Evolutionary conservation across 2,329 filamentous ascomycete genomes (phyloP), one percentile per base, ranked within the genome.

Genomic region (Ophiostoma sp.): DNA sequence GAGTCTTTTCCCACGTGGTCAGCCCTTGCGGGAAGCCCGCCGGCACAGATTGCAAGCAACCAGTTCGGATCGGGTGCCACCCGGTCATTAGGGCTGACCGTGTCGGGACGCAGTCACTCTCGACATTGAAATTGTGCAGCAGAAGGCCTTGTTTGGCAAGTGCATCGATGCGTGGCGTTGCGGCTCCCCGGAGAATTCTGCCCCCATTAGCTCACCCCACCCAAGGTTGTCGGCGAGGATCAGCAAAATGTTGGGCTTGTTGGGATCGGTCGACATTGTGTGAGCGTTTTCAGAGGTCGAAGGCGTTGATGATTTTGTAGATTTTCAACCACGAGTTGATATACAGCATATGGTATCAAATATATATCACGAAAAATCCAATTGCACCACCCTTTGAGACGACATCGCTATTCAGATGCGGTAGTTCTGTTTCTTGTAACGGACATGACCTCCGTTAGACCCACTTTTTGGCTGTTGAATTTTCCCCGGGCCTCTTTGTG

Each of bases 101-200:
- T 0, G 80, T 82, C 2, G 80, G 79, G 0, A 82, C 80, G 17
- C 80, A 82, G 45, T 82, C 80, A 70, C 80, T 81, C 71, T 82
- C 80, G 3, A 82, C 79, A n/a, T 82, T 82, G 77, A 81, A 82
- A 73, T 82, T 82, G 71, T 82, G 80, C 15, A 81, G 61, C 0
- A 81, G 74, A 0, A 82, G 76, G 5, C 80, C 80, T 50, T 82
- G 77, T 0, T 77, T 78, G 3, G 80, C 78, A 7, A 82, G 77
- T 19, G 75, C 77, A 55, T 82, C 80, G 64, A 81, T 82, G 3
- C 80, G 75, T 11, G 79, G 80, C 0, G 80, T 82, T 1, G 79
- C 77, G 3, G 80, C 80, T 5, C 81, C 81, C 0, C 80, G 79
- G 2, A 82, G 76, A 2, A 75, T 57, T 1, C 81, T 80, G 8